Evolutionary conservation across 164 flowering plant genomes (phyloP), one percentile per base, ranked within the genome.

Genomic region (Tetrastigma voinierianum): DNA sequence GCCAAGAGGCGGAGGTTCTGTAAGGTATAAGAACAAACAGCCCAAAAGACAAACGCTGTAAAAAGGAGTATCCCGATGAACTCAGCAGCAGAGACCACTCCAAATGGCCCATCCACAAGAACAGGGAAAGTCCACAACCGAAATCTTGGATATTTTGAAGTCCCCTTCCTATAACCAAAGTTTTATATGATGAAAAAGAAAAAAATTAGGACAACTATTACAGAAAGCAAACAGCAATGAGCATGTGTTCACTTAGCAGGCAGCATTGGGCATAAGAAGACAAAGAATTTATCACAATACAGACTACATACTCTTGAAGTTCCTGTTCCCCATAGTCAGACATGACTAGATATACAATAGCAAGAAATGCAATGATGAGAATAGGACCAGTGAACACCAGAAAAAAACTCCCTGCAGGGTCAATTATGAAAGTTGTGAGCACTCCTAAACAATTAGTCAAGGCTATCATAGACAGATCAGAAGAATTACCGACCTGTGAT

Each of bases 111-210:
- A 71, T 89, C 87, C 46, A 91, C 88, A 45, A 91, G 74, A 9
- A 87, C 81, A 2, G 97, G 98, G 65, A 94, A 86, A 10, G 98
- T 94, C 98, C 96, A 89, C 58, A 94, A 64, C n/a, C 93, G 83
- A 57, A 85, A 79, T 16, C 78, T 64, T 19, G 95, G 90, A 46
- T 55, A 20, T 64, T 76, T 86, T 9, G 64, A 21, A 19, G 45
- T 61, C 82, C 82, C 83, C 74, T 67, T 74, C 71, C 92, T 89
- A 70, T 8, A 44, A 7, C 11, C 13, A 44, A 51, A 45, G 25
- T 20, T 51, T 20, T 59, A 21, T 23, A 57, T 14, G 44, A 14
- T 5, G n/a, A 49, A 4, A 49, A 6, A 49, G 4, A n/a, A 49
- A 49, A n/a, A 13, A n/a, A 49, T 14, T 49, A 49, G n/a, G 15